Conservation (phyloP, 352 stramenopile genomes). For the Phytophthora cactorum region DNA sequence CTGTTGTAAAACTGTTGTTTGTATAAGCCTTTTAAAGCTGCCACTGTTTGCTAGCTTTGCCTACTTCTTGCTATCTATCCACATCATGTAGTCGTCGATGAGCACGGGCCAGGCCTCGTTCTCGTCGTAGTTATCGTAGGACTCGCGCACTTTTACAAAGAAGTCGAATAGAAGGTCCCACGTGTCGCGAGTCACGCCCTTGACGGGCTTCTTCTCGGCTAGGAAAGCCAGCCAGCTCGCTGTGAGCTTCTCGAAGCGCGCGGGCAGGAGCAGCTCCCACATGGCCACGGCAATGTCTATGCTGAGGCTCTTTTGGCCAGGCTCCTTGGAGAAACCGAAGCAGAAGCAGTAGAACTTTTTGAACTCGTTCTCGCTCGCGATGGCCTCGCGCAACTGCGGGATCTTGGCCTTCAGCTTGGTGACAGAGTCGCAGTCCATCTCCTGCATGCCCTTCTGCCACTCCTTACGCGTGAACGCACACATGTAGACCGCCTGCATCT, state of each 20-base stretch:
- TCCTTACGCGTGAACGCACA: constrained; percentile 87
- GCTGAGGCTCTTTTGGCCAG: constrained; percentile 85
- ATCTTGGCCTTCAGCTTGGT: constrained; percentile 68
- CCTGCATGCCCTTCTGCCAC: constrained; percentile 81
- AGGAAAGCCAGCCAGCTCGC: constrained; percentile 82
- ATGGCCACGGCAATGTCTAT: constrained; percentile 88
- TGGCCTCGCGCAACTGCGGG: constrained; percentile 57
- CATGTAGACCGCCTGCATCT: constrained; percentile 89
- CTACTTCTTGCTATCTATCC: constrained; percentile 79
- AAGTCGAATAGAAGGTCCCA: constrained; percentile 90
- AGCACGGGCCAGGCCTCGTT: constrained; percentile 91
- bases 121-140: constrained; percentile 88
- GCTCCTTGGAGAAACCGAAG: constrained; percentile 90
- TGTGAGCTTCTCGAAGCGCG: constrained; percentile 72
- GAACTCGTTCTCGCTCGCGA: constrained; percentile 61
- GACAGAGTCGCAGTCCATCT: constrained; percentile 74
- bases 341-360: constrained; percentile 91
- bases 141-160: constrained; percentile 80
- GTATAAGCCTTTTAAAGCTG: constrained; percentile 5
- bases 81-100: constrained; percentile 90
- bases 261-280: constrained; percentile 82
- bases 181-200: constrained; percentile 86
- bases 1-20: constrained; percentile 3
- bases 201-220: constrained; percentile 74
- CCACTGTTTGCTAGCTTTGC: background rate